Base-by-base conservation (phyloP, 352 stramenopile species). In the Ophiocytium majus region DNA sequence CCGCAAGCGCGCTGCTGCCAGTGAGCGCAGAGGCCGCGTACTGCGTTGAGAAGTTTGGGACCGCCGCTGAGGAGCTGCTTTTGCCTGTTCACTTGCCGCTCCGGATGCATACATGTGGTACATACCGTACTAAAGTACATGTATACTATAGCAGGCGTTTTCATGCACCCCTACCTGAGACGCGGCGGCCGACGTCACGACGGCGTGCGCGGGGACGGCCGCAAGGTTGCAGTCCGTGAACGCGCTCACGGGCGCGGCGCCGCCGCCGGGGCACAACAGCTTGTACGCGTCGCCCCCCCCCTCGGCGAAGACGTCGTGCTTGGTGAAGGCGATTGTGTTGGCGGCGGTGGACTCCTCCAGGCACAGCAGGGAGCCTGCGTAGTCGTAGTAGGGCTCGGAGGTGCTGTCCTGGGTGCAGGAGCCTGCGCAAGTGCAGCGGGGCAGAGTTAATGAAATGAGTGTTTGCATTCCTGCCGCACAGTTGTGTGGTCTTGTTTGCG, bases 221-320 rank as follows among this genome's bases (percentile, higher is more conserved):
- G 64, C 64, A 10, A 76, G 64, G 17, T 76, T 76, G 64, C 64
- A 76, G 5, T 5, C 17, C 64, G 31, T 17, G 64, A 17, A 76
- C 5, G 5, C 64, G 34, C 5, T 37, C 5, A 17, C 31, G 34
- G 64, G 64, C 5, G 64, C 64, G 31, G 64, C 5, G 64, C 31
- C 34, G 64, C 64, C 64, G 34, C 34, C 64, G 5, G 64, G 64
- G 64, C 64, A 76, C 5, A 76, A 10, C 64, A 76, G 64, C 64
- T 76, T 76, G 64, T 76, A 76, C 43, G 43, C 5, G 43, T 14
- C 14, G 43, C 5, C 64, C 31, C 34, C 64, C 10, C 5, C 64
- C 31, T 5, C 17, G 5, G 64, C 31, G 17, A 76, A 37, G 64
- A 76, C 64, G 64, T 37, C 64, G 31, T 76, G 31, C 5, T 17